phyloP scores from a whole-genome alignment of 768 basidiomycete genomes.

The Mycena crocata region DNA sequence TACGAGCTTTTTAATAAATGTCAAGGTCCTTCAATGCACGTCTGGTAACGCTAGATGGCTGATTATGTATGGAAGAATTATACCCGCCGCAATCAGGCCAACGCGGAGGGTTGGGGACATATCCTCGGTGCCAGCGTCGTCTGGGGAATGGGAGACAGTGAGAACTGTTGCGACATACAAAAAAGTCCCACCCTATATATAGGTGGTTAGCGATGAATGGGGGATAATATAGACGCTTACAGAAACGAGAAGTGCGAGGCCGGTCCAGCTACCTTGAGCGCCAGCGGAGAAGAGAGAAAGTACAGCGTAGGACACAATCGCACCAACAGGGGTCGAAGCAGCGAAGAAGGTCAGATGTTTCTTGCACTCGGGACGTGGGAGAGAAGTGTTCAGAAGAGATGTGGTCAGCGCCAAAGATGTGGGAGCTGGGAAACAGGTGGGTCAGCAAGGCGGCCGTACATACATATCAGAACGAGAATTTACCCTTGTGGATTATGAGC shows the following conservation, averaged over 20 bases:
- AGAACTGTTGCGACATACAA: constrained; percentile 93
- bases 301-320: constrained; percentile 79
- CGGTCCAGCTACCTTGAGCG: constrained; percentile 68
- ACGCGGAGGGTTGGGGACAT: constrained; percentile 60
- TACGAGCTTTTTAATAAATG: no score
- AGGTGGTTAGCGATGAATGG: background rate
- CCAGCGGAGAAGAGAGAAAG: constrained; percentile 66
- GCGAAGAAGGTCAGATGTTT: constrained; percentile 84
- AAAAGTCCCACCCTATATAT: constrained; percentile 88
- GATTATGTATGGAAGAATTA: constrained; percentile 76
- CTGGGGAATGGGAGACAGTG: constrained; percentile 64
- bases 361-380: constrained; percentile 75
- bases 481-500: constrained; percentile 91
- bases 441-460: background rate
- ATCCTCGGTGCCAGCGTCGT: constrained; percentile 49
- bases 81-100: constrained; percentile 70
- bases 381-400: constrained; percentile 81
- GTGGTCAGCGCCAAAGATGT: constrained; percentile 91
- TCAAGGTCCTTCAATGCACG: constrained; percentile 14
- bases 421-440: constrained; percentile 66
- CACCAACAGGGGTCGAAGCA: constrained; percentile 85
- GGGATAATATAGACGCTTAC: constrained; percentile 58
- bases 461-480: background rate
- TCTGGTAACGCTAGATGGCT: constrained; percentile 57
- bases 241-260: constrained; percentile 84